Evolutionary conservation across 1,139 yeast species (phyloP).

Genomic region (Yamadazyma aaseri): DNA sequence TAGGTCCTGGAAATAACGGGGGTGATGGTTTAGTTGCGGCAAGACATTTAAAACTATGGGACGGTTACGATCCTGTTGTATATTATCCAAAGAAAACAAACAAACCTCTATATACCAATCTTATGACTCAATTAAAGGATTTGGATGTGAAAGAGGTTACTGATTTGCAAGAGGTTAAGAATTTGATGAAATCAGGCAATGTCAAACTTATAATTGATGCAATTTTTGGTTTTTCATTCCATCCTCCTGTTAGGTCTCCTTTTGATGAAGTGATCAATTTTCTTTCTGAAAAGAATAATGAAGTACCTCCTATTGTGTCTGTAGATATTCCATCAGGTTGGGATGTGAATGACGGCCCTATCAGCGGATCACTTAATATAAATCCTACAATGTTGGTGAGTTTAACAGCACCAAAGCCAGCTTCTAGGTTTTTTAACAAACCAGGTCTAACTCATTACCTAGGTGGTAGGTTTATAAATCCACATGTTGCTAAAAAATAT

Average conservation of each 20-base stretch:
- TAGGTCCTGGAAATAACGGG: constrained; percentile 96
- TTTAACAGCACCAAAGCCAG: constrained; percentile 92
- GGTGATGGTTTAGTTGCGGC: constrained; percentile 98
- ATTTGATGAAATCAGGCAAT: constrained; percentile 19
- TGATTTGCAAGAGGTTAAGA: constrained; percentile 35
- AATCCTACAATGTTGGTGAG: constrained; percentile 72
- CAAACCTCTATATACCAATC: constrained; percentile 42
- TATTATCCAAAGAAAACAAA: constrained; percentile 63
- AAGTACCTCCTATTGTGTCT: constrained; percentile 61
- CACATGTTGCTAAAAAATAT: constrained; percentile 66
- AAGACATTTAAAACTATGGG: constrained; percentile 79
- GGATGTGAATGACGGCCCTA: constrained; percentile 91
- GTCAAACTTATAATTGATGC: constrained; percentile 64
- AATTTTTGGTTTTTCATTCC: constrained; percentile 89
- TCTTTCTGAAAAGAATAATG: constrained; percentile 33
- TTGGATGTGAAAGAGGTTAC: constrained; percentile 48
- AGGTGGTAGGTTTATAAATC: constrained; percentile 84
- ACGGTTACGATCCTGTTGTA: constrained; percentile 64
- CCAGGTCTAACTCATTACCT: constrained; percentile 57
- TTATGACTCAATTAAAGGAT: constrained; percentile 59
- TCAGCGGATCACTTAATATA: constrained; percentile 31
- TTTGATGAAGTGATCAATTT: constrained; percentile 58
- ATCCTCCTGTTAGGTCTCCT: constrained; percentile 84
- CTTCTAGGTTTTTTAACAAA: constrained; percentile 39
- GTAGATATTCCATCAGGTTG: constrained; percentile 96